Evolutionary conservation across 2,329 filamentous ascomycete genomes (phyloP), one percentile per base, ranked within the genome.

Genomic region (Tolypocladium amazonense): DNA sequence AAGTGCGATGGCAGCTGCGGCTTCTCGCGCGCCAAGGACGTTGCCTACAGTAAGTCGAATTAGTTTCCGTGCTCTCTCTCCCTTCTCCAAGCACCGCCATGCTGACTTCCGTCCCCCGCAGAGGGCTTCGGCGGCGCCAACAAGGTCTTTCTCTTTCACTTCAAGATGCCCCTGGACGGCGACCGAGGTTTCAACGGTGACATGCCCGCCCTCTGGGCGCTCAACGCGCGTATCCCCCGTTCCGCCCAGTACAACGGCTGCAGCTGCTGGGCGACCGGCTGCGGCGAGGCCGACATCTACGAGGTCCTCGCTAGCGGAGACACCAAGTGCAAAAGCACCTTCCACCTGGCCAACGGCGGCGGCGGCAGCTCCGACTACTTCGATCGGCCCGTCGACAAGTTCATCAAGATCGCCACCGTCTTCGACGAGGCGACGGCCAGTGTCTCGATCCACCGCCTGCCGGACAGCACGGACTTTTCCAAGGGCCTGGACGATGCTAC

Each of bases 241-340:
- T 86, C 87, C 6, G 76, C 81, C 6, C 88, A 92, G 71, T 92
- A 92, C 75, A 79, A 80, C 63, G 74, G 75, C 2, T 92, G 89
- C 78, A 88, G 84, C 61, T 92, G 89, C 79, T 92, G 88, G 88
- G 73, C 72, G 15, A 78, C 74, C 69, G 67, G 83, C 43, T 92
- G 89, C 69, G 88, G 88, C 66, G 89, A 93, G 75, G 83, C 88
- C 62, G 89, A 93, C 68, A 79, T 92, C 58, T 86, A 88, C 67
- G 89, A 92, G 75, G 80, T 89, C 30, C 82, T 92, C 47, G 78
- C 81, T 62, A 71, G 79, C 0, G 88, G 88, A 35, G 84, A 87
- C 70, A 79, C 76, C 52, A 84, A 84, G 67, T 82, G 84, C 73
- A 91, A 89, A 75, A 86, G 84, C 45, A 89, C 88, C 20, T 78